phyloP scores from a whole-genome alignment of 352 stramenopile genomes.

The Globisporangium echinulatum region DNA sequence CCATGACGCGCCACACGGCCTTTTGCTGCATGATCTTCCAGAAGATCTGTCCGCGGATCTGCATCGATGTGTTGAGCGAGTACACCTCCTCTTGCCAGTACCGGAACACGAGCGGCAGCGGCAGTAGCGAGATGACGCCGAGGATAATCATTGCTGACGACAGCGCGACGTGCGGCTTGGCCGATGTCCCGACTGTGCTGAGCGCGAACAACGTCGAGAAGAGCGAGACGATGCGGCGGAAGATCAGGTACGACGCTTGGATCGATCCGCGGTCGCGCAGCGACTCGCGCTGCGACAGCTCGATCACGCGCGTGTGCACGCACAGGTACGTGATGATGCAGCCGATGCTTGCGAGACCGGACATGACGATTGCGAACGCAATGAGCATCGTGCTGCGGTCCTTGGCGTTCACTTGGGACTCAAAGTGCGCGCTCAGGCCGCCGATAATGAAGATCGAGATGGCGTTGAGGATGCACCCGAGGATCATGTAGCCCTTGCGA shows the following conservation, averaged over 20 bases:
- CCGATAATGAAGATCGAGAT: slow-evolving; percentile 53
- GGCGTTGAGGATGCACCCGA: slow-evolving; percentile 66
- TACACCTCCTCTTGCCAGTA: slow-evolving; percentile 35
- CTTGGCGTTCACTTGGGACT: slow-evolving; percentile 12
- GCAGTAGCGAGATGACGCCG: slow-evolving; percentile 19
- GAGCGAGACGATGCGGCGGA: slow-evolving; percentile 21
- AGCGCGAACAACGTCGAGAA: slow-evolving; percentile 14
- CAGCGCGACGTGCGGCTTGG: slow-evolving; percentile 15
- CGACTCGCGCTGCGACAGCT: slow-evolving; percentile 34
- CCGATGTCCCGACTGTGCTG: slow-evolving; percentile 8
- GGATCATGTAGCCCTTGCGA: slow-evolving; percentile 89
- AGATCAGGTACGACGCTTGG: slow-evolving; percentile 27
- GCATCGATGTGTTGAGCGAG: slow-evolving; percentile 24
- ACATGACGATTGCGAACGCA: slow-evolving; percentile 21
- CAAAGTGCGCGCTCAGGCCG: slow-evolving; percentile 41
- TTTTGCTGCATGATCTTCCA: slow-evolving; percentile 48
- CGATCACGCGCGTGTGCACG: slow-evolving; percentile 32
- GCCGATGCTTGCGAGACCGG: slow-evolving; percentile 22
- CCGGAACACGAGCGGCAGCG: slow-evolving; percentile 22
- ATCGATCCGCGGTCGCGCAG: slow-evolving; percentile 22
- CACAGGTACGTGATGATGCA: slow-evolving; percentile 41
- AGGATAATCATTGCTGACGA: slow-evolving; percentile 26
- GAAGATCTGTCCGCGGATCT: slow-evolving; percentile 27
- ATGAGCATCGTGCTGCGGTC: slow-evolving; percentile 13
- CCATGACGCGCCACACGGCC: slow-evolving; percentile 31